Evolutionary conservation across 805 yeast species (phyloP), one percentile per base, ranked within the genome.

Genomic region (Pichia pseudocactophila): DNA sequence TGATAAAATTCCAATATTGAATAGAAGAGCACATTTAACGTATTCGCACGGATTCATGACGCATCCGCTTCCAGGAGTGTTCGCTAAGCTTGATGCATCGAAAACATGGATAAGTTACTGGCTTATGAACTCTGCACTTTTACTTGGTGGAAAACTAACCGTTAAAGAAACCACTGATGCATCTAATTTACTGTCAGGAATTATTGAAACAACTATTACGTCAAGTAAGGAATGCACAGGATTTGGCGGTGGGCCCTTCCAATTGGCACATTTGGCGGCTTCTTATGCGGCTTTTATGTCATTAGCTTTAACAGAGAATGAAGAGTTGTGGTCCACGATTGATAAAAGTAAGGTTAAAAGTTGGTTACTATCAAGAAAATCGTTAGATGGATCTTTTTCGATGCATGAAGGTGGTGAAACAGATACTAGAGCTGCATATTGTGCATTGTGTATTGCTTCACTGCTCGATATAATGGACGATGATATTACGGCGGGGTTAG

Each of bases 81-180:
- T 72, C 57, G 56, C 60, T 3, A 71, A 71, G 0, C 66, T 86
- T 37, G 97, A 90, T 60, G 92, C 97, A 0, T 83, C 92, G n/a
- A 88, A 82, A 46, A 79, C 95, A 0, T 92, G 97, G 97, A 64
- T 90, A 54, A 45, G 84, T 1, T 90, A 83, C 57, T 92, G 98
- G 98, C 62, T 81, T 7, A 56, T 74, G 36, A 87, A 86, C 56
- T 68, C 80, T 0, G 51, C 70, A 35, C 50, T 57, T 3, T 42
- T 77, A 1, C 48, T 81, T 25, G 53, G 40, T 30, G 40, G 41
- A 48, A 44, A 37, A 36, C 15, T 47, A 10, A 31, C 45, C 12
- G 53, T 31, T 40, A 58, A 53, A 2, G 48, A 53, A 28, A 17
- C 13, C 1, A n/a, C 25, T 12, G 22, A 39, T 30, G 17, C 37